phyloP scores from a whole-genome alignment of 1,284 basidiomycete genomes.

The Malassezia arunalokei region DNA sequence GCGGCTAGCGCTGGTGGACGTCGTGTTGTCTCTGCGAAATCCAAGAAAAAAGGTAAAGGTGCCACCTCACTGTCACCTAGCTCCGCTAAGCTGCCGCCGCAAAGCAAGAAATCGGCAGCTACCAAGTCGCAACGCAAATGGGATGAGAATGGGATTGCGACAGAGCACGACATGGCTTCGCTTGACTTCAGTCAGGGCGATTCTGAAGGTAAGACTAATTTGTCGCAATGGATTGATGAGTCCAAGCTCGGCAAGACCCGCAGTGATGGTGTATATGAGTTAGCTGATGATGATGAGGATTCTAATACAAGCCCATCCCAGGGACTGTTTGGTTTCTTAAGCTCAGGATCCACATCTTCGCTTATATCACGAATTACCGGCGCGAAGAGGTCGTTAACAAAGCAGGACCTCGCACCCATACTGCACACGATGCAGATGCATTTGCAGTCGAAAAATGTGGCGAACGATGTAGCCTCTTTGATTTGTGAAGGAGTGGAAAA shows the following conservation, averaged over 20 bases:
- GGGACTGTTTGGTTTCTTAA: conserved; percentile 13
- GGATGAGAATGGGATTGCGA: conserved; percentile 55
- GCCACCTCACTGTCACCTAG: conserved; percentile 50
- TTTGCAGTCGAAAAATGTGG: conserved; percentile 97
- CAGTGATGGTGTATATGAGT: conserved; percentile 78
- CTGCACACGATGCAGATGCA: conserved; percentile 90
- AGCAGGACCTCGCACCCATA: conserved; percentile 73
- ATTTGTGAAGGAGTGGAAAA: conserved; percentile 86
- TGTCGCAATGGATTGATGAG: conserved; percentile 51
- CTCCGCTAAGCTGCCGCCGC: conserved; percentile 27
- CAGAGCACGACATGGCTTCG: conserved; percentile 71
- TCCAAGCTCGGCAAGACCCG: conserved; percentile 67
- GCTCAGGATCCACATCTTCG: conserved; percentile 7
- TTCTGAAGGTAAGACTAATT: conserved; percentile 33
- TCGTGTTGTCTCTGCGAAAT: conserved; percentile 48
- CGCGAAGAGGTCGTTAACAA: conserved; percentile 60
- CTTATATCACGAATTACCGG: conserved; percentile 54
- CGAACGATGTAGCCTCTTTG: conserved; percentile 83
- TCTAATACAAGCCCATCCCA: conserved; percentile 1
- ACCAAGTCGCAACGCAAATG: conserved; percentile 78
- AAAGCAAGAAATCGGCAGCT: conserved; percentile 51
- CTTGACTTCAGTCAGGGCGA: conserved; percentile 64
- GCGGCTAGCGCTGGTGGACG: conserved; percentile 51
- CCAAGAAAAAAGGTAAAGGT: conserved; percentile 47
- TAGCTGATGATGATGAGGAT: conserved; percentile 64